Base-by-base conservation (phyloP, 1,284 basidiomycete species). In the Moniliophthora roreri region DNA sequence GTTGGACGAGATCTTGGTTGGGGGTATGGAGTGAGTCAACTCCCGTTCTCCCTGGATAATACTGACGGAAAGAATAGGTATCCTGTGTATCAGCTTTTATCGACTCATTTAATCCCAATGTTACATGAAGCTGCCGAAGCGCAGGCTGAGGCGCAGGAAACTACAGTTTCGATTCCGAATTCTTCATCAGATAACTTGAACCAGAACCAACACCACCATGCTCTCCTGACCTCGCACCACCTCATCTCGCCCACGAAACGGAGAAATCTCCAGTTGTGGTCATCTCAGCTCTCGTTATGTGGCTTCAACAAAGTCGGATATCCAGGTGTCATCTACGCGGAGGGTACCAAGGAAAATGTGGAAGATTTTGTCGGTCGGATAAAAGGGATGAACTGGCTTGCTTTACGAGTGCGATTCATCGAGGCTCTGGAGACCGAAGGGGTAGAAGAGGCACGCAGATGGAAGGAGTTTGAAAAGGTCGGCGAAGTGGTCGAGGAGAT, bases 331-430 rank as follows among this genome's bases (percentile, higher is more conserved):
- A 86, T 91, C 51, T 91, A 89, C 57, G 84, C 78, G 18, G 74
- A 84, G 60, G 88, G 88, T 1, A 61, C 63, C 7, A 69, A 70
- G 41, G 68, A 72, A 8, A 71, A 79, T 51, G 69, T 91, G 16
- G 77, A 82, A 58, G 82, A 85, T 58, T 89, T 89, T 61, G 78
- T 87, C 2, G 67, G 66, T 15, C 84, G 84, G 52, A 79, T 91
- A 50, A 88, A 85, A 64, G 78, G 75, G 21, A 89, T 89, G 87
- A 85, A 89, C 61, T 91, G 88, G 89, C 73, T 90, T 0, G 87
- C 87, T 10, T 66, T 91, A 56, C 74, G 79, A 41, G 68, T 88
- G n/a, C 66, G 87, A 16, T 83, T 89, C 58, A 61, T 81, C 18
- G 84, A 86, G 57, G 68, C 71, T 7, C 42, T 77, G 1, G 50